Evolutionary conservation across 2,329 filamentous ascomycete species (phyloP).

Genomic region (Endocalyx cinctus): DNA sequence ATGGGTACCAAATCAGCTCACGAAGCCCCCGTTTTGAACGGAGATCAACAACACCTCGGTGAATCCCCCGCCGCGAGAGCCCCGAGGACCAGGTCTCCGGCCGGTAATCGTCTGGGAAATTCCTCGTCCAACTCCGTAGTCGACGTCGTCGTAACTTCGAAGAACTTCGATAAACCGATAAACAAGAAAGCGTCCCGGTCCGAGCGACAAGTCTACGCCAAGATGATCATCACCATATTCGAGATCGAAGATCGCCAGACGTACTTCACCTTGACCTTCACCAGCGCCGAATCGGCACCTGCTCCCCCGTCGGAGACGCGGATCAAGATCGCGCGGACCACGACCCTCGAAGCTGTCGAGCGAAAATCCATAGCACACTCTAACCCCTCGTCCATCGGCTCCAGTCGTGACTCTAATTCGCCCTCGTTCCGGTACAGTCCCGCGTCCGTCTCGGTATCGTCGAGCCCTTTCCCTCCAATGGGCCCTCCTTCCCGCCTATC

Average conservation of each 20-base stretch:
- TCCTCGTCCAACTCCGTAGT: conserved; percentile 56
- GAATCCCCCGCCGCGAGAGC: conserved; percentile 33
- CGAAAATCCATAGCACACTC: conserved; percentile 39
- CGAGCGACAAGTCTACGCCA: conserved; percentile 51
- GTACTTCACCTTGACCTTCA: conserved; percentile 74
- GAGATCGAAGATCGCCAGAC: conserved; percentile 60
- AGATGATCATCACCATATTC: conserved; percentile 76
- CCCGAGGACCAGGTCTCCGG: conserved; percentile 28
- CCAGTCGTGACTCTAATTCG: conserved; percentile 44
- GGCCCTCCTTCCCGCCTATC: conserved; percentile 57
- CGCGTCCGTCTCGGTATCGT: conserved; percentile 45
- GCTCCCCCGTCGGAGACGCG: conserved; percentile 28
- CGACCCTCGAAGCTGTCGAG: conserved; percentile 41
- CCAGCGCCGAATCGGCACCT: conserved; percentile 45
- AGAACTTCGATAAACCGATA: conserved; percentile 35
- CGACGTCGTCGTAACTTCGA: conserved; percentile 61
- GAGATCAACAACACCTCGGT: no score
- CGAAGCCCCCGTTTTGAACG: not conserved
- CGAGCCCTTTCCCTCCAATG: conserved; percentile 60
- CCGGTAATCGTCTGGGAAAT: conserved; percentile 17
- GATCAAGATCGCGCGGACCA: conserved; percentile 35
- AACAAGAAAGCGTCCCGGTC: conserved; percentile 32
- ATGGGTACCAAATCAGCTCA: conserved; percentile 23
- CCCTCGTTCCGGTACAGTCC: conserved; percentile 46
- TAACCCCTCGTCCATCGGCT: conserved; percentile 42